Base-by-base conservation (phyloP, 768 basidiomycete species). In the Ramaria sp. region DNA sequence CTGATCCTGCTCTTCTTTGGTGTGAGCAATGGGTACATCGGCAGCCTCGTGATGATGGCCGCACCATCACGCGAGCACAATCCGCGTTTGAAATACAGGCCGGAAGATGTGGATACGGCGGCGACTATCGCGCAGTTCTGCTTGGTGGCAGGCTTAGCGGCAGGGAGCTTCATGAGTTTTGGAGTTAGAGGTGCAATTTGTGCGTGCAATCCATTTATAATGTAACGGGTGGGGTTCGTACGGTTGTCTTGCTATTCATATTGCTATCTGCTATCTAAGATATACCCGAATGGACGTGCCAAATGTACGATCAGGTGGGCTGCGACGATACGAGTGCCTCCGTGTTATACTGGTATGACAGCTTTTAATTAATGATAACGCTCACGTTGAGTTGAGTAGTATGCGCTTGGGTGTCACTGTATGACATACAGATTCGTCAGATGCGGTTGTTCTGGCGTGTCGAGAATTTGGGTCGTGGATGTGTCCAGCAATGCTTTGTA, bases 41-140 rank as follows among this genome's bases (percentile, higher is more conserved):
- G 82, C 12, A 87, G 84, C 60, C 61, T 87, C 56, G 83, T 83
- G 66, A 82, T 91, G 80, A 91, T 95, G 73, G 75, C 86, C 31
- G 88, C 84, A 10, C 81, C 91, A 2, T 91, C 89, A 2, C 70
- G 89, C 2, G 80, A 84, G 59, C 85, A 91, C 64, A 94, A 94
- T 64, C 82, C 82, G 15, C 74, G 77, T 43, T 68, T 94, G 51
- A 76, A 80, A 61, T 84, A 85, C 7, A 73, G 79, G 45, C 74
- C 75, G 50, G 84, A 88, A 59, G 88, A 94, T 63, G 86, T 92
- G 22, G 91, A 94, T 64, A 75, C 87, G 11, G 90, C 90, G 4
- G 91, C 91, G 4, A 88, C 87, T 0, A 75, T 95, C 12, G 81
- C 82, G 4, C 83, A 78, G 61, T 92, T 93, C 70, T 88, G 79